These are phyloP conservation scores for Colletotrichum orchidophilum DNA, from an alignment of 2,329 filamentous ascomycete species.

Conservation along the genomic window DNA sequence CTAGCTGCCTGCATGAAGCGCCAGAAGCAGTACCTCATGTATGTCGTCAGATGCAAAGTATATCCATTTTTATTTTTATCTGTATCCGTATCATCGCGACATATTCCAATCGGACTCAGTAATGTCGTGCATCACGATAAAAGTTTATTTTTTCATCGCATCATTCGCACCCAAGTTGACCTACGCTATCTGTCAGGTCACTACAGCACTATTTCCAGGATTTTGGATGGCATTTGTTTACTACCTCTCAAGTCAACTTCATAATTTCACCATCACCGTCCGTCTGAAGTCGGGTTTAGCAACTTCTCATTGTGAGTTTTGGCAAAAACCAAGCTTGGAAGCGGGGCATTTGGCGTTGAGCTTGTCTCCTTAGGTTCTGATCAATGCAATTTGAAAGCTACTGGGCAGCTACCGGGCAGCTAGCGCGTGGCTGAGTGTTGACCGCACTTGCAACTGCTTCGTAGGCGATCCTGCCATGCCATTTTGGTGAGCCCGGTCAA, in stretches of 20 bases:
- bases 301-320: background rate
- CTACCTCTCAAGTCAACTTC: background rate
- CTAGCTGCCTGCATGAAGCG: conserved; percentile 13
- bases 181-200: background rate
- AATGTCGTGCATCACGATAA: background rate
- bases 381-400: background rate
- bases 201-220: background rate
- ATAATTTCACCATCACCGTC: background rate
- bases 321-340: background rate
- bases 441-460: background rate
- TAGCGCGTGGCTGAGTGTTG: background rate
- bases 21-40: background rate
- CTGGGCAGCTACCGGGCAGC: background rate
- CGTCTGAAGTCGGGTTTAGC: background rate
- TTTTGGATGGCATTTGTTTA: background rate
- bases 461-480: background rate
- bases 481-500: background rate
- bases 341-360: background rate
- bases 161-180: background rate
- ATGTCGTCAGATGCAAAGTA: background rate
- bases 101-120: background rate
- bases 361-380: background rate
- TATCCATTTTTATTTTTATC: background rate
- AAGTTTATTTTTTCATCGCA: background rate
- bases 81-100: background rate